phyloP scores from a whole-genome alignment of 352 stramenopile species.

The Hyaloperonospora brassicae region DNA sequence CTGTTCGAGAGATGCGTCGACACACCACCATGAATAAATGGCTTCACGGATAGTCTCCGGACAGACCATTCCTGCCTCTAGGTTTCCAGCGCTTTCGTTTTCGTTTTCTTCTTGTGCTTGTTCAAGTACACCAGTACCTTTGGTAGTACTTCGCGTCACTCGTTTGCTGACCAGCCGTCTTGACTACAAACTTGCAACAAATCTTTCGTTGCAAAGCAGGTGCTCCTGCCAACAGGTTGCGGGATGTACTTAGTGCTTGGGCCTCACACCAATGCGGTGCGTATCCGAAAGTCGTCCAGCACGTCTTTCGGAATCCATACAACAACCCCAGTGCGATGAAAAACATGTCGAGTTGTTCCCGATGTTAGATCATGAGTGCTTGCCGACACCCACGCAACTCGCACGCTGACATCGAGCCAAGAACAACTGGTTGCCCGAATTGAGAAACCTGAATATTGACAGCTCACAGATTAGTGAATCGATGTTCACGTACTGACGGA shows the following conservation, averaged over 20 bases:
- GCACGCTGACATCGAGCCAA: slow-evolving; percentile 73
- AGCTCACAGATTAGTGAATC: background rate
- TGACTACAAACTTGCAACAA: slow-evolving; percentile 96
- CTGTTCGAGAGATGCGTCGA: too few relatives aligned
- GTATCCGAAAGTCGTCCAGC: slow-evolving; percentile 90
- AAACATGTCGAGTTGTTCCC: background rate
- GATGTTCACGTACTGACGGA: background rate
- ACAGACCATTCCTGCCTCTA: slow-evolving; percentile 21
- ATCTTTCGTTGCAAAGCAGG: slow-evolving; percentile 94
- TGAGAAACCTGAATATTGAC: slow-evolving; percentile 36
- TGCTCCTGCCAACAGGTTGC: slow-evolving; percentile 92
- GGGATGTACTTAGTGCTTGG: slow-evolving; percentile 98
- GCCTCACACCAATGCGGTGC: slow-evolving; percentile 96
- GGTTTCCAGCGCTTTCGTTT: slow-evolving; percentile 73
- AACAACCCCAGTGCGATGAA: background rate
- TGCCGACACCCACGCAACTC: slow-evolving; percentile 77
- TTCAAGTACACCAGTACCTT: slow-evolving; percentile 94
- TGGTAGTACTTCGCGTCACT: slow-evolving; percentile 96
- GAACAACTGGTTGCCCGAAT: slow-evolving; percentile 75
- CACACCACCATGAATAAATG: too few relatives aligned
- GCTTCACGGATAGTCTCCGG: too few relatives aligned
- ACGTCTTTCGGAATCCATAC: slow-evolving; percentile 85
- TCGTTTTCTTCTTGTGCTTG: slow-evolving; percentile 94
- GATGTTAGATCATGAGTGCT: slow-evolving; percentile 10
- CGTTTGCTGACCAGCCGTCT: slow-evolving; percentile 97